These are phyloP conservation scores for Endothia cerciana DNA, from an alignment of 2,329 filamentous ascomycete genomes.

Conservation along the genomic window DNA sequence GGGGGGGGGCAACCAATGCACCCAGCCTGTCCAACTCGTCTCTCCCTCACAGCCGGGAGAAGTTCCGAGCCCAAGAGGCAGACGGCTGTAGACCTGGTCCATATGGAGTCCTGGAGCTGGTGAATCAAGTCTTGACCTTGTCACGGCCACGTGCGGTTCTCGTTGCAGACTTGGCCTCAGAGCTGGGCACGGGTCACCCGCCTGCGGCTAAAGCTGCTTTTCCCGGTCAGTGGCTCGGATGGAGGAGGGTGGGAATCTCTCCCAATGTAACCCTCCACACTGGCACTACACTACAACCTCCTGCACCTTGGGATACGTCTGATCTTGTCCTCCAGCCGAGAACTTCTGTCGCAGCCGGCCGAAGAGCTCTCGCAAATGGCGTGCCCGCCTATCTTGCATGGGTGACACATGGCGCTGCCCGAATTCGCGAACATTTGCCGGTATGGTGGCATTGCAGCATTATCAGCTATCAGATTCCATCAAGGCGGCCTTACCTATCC, in stretches of 20 bases:
- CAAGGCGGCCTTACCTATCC: background rate
- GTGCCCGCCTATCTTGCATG: constrained; percentile 9
- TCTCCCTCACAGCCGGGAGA: no score
- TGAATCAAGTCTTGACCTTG: background rate
- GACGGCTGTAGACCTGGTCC: no score
- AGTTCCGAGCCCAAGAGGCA: no score
- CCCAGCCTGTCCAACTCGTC: no score
- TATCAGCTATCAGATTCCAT: background rate
- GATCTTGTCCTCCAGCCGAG: no score
- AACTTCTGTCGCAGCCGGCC: background rate
- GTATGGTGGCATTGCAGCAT: background rate
- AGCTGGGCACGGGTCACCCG: background rate
- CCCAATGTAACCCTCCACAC: constrained; percentile 4
- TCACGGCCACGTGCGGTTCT: background rate
- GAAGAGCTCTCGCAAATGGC: background rate
- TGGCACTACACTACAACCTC: no score
- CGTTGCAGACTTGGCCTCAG: background rate
- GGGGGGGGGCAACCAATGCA: no score
- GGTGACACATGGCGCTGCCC: background rate
- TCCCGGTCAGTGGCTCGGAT: background rate
- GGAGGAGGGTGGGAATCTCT: constrained; percentile 5
- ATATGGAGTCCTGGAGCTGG: no score
- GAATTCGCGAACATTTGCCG: background rate
- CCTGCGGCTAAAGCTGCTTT: constrained; percentile 7
- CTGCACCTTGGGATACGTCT: no score